These are phyloP conservation scores for Cryptococcus sp. DNA, from an alignment of 1,284 basidiomycete species.

Conservation along the genomic window DNA sequence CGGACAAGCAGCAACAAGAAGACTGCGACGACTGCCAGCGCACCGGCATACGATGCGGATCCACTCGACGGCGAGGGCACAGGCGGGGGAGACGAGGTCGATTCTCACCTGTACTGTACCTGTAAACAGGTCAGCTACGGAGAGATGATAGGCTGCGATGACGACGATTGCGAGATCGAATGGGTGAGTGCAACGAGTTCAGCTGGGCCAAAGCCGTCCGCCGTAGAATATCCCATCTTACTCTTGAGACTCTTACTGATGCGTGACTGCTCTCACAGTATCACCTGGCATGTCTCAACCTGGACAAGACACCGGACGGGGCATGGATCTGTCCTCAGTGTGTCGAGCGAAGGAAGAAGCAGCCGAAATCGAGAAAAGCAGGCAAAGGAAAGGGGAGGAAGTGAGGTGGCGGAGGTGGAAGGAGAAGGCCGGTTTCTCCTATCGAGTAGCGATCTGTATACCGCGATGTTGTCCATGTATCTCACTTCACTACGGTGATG, in stretches of 20 bases:
- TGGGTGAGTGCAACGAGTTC: constrained; percentile 68
- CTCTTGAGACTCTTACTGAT: no score
- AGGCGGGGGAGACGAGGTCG: constrained; percentile 41
- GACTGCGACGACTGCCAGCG: constrained; percentile 3
- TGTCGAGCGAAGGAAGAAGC: constrained; percentile 39
- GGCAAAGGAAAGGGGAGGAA: constrained; percentile 24
- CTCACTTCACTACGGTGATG: no score
- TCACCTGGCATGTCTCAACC: constrained; percentile 76
- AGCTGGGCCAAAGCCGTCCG: no score
- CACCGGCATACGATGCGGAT: constrained; percentile 7
- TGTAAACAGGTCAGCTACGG: constrained; percentile 76
- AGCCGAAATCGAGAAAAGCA: constrained; percentile 35
- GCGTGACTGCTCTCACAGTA: constrained; percentile 60
- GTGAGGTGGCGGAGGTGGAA: not conserved
- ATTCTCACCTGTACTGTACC: constrained; percentile 79
- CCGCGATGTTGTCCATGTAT: no score
- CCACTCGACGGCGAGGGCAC: constrained; percentile 17
- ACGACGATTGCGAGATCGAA: constrained; percentile 78
- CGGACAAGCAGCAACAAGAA: constrained; percentile 18
- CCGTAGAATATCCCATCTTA: no score
- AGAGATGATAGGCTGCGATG: constrained; percentile 97
- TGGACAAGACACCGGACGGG: constrained; percentile 70
- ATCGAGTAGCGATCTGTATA: no score
- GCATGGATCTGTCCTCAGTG: constrained; percentile 76
- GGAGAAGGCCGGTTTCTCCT: no score